Percentiles rank a stretch among this genome's conserved stretches.
Evolutionary conservation across 306 rosid genomes (phyloP).

Genomic region (Lablab purpureus): DNA sequence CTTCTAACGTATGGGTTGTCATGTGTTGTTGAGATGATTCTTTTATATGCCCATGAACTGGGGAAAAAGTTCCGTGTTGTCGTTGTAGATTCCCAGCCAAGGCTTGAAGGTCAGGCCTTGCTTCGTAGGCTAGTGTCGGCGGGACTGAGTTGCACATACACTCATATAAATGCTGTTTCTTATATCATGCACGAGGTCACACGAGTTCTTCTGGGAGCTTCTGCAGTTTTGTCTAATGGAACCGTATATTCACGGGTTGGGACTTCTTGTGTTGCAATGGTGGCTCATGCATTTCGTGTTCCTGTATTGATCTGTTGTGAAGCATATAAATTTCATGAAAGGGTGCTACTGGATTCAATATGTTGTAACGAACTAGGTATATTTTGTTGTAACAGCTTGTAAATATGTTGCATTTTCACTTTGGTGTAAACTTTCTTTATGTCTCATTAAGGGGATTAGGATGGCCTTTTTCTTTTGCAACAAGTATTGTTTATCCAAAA

Average conservation of each 20-base stretch:
- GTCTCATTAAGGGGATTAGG: background rate
- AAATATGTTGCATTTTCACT: slow-evolving; percentile 5
- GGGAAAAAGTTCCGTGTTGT: slow-evolving; percentile 86
- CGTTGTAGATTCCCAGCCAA: slow-evolving; percentile 89
- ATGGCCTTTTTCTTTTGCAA: background rate
- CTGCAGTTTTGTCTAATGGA: slow-evolving; percentile 79
- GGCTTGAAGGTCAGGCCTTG: slow-evolving; percentile 83
- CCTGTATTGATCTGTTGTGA: slow-evolving; percentile 94
- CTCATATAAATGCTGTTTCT: slow-evolving; percentile 83
- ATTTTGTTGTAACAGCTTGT: slow-evolving; percentile 36
- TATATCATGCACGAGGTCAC: slow-evolving; percentile 90
- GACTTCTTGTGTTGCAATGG: slow-evolving; percentile 92
- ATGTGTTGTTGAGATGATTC: slow-evolving; percentile 77
- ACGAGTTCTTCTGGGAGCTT: slow-evolving; percentile 81
- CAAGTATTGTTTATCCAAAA: background rate
- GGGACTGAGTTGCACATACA: slow-evolving; percentile 85
- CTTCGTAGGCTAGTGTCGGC: slow-evolving; percentile 69
- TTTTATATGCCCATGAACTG: slow-evolving; percentile 73
- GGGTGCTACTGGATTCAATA: slow-evolving; percentile 95
- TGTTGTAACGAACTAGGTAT: slow-evolving; percentile 89
- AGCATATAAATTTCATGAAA: slow-evolving; percentile 93
- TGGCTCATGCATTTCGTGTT: slow-evolving; percentile 80
- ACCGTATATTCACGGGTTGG: slow-evolving; percentile 94
- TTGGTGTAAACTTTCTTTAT: slow-evolving; percentile 11
- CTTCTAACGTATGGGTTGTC: slow-evolving; percentile 84